Evolutionary conservation across 345 rosid species (phyloP), one percentile per base, ranked within the genome.

Genomic region (Aurinia saxatilis): DNA sequence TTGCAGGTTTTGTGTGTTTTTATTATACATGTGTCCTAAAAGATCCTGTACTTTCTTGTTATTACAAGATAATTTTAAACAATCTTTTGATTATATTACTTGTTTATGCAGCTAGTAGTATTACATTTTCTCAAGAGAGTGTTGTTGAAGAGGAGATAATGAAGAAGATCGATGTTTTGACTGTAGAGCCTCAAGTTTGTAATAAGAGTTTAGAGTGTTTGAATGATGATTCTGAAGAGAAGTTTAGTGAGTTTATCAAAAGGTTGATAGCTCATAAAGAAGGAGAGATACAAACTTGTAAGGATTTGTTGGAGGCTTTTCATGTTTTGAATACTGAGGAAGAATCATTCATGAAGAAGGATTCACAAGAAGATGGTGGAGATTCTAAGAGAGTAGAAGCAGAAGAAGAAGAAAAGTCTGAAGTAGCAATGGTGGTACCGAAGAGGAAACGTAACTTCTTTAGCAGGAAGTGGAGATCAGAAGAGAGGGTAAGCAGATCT

Each of bases 291-390:
- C 55, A 54, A 27, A 86, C 77, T 39, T 78, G 79, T 58, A 82
- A 73, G 48, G 96, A 87, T 60, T 75, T 90, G 30, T 68, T 76
- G 73, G 87, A 90, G 56, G 99, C 90, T 0, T 86, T 93, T 72
- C 84, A 81, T 77, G 73, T 77, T 70, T 81, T 82, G 57, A 72
- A 69, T 78, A 82, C 83, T 44, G 86, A 85, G 59, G 91, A 84
- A 77, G 96, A 93, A 60, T 50, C 86, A 54, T 77, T 82, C 71
- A 35, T 73, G 53, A 68, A 68, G 30, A 81, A 83, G 74, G 74
- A 74, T 63, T 69, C 85, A 67, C 79, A 77, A 54, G 91, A 81
- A 67, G 67, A 73, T 65, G 56, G 61, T 67, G 74, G 38, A 56
- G 65, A 71, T 37, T 19, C 45, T 8, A 21, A 70, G 44, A 54